phyloP scores from a whole-genome alignment of 495 filamentous ascomycete genomes.

The Cenococcum geophilum region DNA sequence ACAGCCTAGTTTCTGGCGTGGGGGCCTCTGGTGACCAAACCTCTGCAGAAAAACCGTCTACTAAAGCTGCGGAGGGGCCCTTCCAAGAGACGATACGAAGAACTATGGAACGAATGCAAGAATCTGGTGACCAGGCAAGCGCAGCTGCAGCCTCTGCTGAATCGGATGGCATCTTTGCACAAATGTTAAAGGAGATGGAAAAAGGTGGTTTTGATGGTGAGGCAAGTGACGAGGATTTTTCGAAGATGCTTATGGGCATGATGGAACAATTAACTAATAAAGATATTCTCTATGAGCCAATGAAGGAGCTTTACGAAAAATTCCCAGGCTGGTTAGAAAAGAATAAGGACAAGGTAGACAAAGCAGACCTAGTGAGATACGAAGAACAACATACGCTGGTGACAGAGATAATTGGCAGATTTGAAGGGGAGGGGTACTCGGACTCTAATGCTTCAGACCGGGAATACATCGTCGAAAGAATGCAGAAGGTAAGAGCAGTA shows the following conservation, averaged over 20 bases:
- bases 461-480: constrained; percentile 90
- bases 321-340: constrained; percentile 83
- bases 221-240: constrained; percentile 76
- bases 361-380: constrained; percentile 72
- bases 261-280: constrained; percentile 98
- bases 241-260: constrained; percentile 89
- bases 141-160: constrained; percentile 65
- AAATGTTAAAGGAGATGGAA: constrained; percentile 80
- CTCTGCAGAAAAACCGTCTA: constrained; percentile 18
- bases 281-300: constrained; percentile 95
- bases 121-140: constrained; percentile 72
- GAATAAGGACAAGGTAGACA: constrained; percentile 56
- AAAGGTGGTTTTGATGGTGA: constrained; percentile 49
- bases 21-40: constrained; percentile 20
- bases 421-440: constrained; percentile 69
- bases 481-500: constrained; percentile 76
- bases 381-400: constrained; percentile 77
- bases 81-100: constrained; percentile 87
- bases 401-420: constrained; percentile 77
- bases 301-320: constrained; percentile 92
- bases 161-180: constrained; percentile 72
- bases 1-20: constrained; percentile 18
- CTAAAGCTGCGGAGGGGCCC: constrained; percentile 45
- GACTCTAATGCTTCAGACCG: constrained; percentile 77
- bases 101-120: constrained; percentile 92